phyloP scores from a whole-genome alignment of 2,329 filamentous ascomycete genomes.

The Aureobasidium sp. region DNA sequence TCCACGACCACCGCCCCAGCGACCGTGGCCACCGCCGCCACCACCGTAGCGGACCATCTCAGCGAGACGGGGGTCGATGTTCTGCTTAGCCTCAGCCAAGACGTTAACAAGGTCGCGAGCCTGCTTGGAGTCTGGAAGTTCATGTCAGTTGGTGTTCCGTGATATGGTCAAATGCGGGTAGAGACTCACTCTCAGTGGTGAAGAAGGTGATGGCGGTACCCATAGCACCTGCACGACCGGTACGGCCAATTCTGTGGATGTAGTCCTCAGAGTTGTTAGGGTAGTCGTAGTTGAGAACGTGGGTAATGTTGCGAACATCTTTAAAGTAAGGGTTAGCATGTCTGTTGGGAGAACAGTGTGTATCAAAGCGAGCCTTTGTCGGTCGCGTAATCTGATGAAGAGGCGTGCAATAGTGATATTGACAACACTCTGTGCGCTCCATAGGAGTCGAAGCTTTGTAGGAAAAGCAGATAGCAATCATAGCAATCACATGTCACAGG shows the following conservation, averaged over 20 bases:
- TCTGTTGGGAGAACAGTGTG: conserved; percentile 38
- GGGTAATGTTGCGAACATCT: conserved; percentile 99
- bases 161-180: conserved; percentile 10
- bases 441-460: conserved; percentile 9
- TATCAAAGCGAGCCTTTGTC: conserved; percentile 48
- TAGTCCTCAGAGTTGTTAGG: conserved; percentile 81
- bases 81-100: conserved; percentile 93
- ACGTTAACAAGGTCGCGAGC: conserved; percentile 93
- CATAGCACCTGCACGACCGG: conserved; percentile 69
- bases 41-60: conserved; percentile 95
- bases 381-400: conserved; percentile 37
- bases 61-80: conserved; percentile 88
- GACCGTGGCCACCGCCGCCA: conserved; percentile 64
- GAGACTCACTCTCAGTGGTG: conserved; percentile 91
- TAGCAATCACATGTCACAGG: conserved; percentile 38
- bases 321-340: conserved; percentile 65
- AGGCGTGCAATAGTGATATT: conserved; percentile 22
- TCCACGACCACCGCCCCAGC: conserved; percentile 56
- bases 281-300: conserved; percentile 99
- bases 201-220: conserved; percentile 98
- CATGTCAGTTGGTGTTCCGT: conserved; percentile 26
- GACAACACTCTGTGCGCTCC: conserved; percentile 40
- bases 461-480: conserved; percentile 23
- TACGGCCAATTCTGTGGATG: conserved; percentile 62
- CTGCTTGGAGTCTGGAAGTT: conserved; percentile 46